Base-by-base conservation (phyloP, 192 early-diverging fungal species). In the Dimargaris xerosporica region DNA sequence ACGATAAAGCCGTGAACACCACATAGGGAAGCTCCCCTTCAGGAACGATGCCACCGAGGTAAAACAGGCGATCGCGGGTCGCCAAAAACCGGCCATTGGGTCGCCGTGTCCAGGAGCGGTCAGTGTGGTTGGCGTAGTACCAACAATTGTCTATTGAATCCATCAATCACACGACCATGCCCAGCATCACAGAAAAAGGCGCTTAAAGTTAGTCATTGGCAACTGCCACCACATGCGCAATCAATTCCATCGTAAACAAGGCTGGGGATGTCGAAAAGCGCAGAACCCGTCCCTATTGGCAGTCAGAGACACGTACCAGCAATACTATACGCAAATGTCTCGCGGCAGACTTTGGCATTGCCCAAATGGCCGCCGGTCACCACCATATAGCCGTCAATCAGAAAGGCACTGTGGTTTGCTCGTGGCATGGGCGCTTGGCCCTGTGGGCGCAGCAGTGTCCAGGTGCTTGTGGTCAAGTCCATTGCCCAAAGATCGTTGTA, bases 401-500 rank as follows among this genome's bases (percentile, higher is more conserved):
- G 67, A 0, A 70, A 73, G 60, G 76, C 69, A 11, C 70, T 69
- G 39, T 78, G 76, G 21, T 71, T 68, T 31, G 72, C 72, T 61
- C 76, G 70, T 5, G 73, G 65, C 12, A 72, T 71, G 15, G 76
- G 76, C 30, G 65, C 69, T 11, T 70, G 70, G 5, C 76, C 76
- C 34, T 69, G 64, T 10, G 76, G 76, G 26, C 58, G 68, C 19
- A 78, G 65, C 62, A 59, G 45, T 31, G 56, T 30, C 76, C 76
- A 78, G 42, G 59, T 59, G 30, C 63, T 53, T 21, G 60, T 62
- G 45, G 66, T 66, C 44, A 74, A 28, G 46, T 67, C 65, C 41
- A 70, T 70, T 21, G 61, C 54, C 76, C 76, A 78, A 68, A 78
- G 63, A 63, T 78, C 76, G 52, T 78, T 74, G 63, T 67, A 75